Conservation (phyloP, 257 asterid species). For the Penstemon eatonii region DNA sequence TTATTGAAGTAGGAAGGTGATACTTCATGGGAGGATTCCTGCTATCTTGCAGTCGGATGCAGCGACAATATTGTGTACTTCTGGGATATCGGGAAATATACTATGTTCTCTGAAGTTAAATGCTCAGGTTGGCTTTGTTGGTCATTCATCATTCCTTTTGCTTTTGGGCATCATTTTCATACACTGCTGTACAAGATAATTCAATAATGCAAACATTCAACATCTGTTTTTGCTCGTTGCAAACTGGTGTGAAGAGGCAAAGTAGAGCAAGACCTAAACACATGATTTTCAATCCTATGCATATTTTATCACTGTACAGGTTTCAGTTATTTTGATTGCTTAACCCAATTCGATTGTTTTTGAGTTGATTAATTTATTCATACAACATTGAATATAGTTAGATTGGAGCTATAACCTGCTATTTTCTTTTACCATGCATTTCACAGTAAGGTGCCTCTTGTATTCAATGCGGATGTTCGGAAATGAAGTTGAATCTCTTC, state of each 20-base stretch:
- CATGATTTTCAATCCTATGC: neutral
- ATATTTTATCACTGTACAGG: neutral
- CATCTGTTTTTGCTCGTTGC: conserved; percentile 19
- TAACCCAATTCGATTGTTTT: conserved; percentile 1
- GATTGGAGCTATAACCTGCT: conserved; percentile 5
- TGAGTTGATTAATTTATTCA: conserved; percentile 11
- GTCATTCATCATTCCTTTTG: conserved; percentile 5
- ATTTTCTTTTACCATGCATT: conserved; percentile 10
- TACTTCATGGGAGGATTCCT: conserved; percentile 35
- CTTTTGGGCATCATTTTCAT: conserved; percentile 4
- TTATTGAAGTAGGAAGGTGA: conserved; percentile 43
- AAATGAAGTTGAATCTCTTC: conserved; percentile 60
- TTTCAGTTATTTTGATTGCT: conserved; percentile 7
- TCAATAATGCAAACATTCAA: neutral
- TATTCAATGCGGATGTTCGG: conserved; percentile 91
- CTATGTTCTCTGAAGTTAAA: conserved; percentile 54
- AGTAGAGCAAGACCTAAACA: conserved; percentile 3
- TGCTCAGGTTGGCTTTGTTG: conserved; percentile 54
- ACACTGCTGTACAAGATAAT: neutral
- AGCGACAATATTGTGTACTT: conserved; percentile 75
- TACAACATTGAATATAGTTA: conserved; percentile 3
- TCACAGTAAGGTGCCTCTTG: conserved; percentile 74
- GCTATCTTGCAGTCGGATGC: conserved; percentile 74
- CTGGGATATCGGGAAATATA: conserved; percentile 57
- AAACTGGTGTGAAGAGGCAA: conserved; percentile 1